Conservation (phyloP, 2,329 filamentous ascomycete genomes). For the Geosmithia putterillii region DNA sequence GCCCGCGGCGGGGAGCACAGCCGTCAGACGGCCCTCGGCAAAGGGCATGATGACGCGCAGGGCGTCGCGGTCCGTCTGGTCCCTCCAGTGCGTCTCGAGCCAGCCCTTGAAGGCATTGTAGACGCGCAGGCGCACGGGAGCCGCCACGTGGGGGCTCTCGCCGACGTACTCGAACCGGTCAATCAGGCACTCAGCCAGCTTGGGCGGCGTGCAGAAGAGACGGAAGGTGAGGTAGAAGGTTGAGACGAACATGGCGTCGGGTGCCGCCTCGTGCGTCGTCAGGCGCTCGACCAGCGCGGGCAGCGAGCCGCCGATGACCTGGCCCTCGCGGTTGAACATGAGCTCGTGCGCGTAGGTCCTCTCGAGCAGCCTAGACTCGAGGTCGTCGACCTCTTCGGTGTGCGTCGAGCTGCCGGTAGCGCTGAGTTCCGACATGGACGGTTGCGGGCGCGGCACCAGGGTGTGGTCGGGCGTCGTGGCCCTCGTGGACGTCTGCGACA, state of each 20-base stretch:
- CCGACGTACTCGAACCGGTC: constrained; percentile 87
- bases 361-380: constrained; percentile 75
- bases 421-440: constrained; percentile 58
- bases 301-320: constrained; percentile 85
- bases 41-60: constrained; percentile 69
- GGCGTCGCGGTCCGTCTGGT: constrained; percentile 66
- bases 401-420: constrained; percentile 49
- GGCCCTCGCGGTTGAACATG: constrained; percentile 85
- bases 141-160: constrained; percentile 60
- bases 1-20: constrained; percentile 62
- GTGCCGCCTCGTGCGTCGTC: constrained; percentile 84
- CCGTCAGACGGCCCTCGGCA: constrained; percentile 57
- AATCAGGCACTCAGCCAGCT: constrained; percentile 72
- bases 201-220: constrained; percentile 71
- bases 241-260: constrained; percentile 82
- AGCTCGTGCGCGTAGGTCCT: constrained; percentile 88
- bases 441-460: constrained; percentile 40
- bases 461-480: constrained; percentile 72
- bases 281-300: constrained; percentile 87
- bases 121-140: constrained; percentile 75
- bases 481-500: constrained; percentile 74
- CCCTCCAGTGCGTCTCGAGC: constrained; percentile 91
- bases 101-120: constrained; percentile 97
- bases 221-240: constrained; percentile 96
- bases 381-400: constrained; percentile 67